Evolutionary conservation across 2,329 filamentous ascomycete species (phyloP), one percentile per base, ranked within the genome.

Genomic region (Chrysoporthe cubensis): DNA sequence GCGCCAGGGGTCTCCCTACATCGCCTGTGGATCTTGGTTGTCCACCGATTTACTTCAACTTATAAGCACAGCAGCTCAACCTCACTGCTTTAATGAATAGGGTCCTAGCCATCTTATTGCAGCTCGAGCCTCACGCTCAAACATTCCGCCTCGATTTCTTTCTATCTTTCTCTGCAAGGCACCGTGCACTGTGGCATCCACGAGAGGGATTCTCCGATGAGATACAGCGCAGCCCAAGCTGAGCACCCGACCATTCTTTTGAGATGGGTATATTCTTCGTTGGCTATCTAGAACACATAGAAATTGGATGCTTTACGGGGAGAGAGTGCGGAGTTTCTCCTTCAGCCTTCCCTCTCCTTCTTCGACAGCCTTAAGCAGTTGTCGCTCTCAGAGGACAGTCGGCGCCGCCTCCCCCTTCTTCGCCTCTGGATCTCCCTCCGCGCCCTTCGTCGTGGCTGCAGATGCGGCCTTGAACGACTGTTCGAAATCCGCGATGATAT

Each of bases 401-500:
- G 78, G 78, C 21, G 74, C 74, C 26, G 79, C 80, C 69, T 83
- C 80, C 32, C 78, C 74, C 67, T 76, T 73, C 76, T 82, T 82
- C 13, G 67, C 70, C 61, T 71, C 72, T n/a, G 71, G 73, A 54
- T 69, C 72, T 70, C 62, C 73, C 71, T n/a, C 71, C 71, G 71
- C 75, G 2, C 74, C 77, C 58, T 76, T 74, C 8, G 76, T 79
- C n/a, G 75, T 80, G 4, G 84, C 79, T 8, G 82, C 85, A 34
- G 79, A 75, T 0, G 87, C 85, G 37, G 87, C 85, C 76, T 88
- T 86, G 80, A 97, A 96, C 0, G 92, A 92, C 83, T 97, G 94
- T 79, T 95, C 91, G 77, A 98, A 97, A 80, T 98, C 95, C 74
- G 90, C 91, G 76, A 97, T 96, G 75, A 98, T 97, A 76, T 98